Evolutionary conservation across 1,139 yeast species (phyloP).

Genomic region (Kurtzmaniella quercitrusa): DNA sequence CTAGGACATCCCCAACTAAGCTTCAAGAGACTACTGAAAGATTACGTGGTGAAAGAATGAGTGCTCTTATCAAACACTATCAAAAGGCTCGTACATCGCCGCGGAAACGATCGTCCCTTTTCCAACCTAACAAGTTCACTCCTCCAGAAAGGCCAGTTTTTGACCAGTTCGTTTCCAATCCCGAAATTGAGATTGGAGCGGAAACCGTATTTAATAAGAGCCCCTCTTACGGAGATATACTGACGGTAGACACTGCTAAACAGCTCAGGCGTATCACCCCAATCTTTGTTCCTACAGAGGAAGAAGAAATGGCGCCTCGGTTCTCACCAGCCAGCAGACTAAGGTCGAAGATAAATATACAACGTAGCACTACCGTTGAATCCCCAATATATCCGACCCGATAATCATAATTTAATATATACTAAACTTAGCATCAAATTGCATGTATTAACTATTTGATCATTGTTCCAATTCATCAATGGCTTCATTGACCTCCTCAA

Average conservation of each 20-base stretch:
- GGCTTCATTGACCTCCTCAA: conserved; percentile 14
- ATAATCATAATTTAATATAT: neutral
- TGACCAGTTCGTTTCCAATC: neutral
- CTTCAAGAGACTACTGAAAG: conserved; percentile 38
- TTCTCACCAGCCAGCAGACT: conserved; percentile 31
- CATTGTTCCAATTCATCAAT: conserved; percentile 14
- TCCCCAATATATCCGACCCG: neutral
- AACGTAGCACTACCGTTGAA: neutral
- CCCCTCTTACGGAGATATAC: conserved; percentile 12
- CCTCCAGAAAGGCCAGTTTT: conserved; percentile 31
- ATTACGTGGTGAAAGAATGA: conserved; percentile 29
- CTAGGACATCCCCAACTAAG: conserved; percentile 33
- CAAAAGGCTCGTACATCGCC: conserved; percentile 20
- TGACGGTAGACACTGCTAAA: conserved; percentile 36
- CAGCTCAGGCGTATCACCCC: conserved; percentile 34
- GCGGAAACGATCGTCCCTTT: conserved; percentile 9
- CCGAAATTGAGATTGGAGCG: conserved; percentile 3
- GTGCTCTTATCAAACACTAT: conserved; percentile 32
- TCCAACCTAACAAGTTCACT: conserved; percentile 4
- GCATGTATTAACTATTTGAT: neutral
- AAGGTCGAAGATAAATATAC: conserved; percentile 18
- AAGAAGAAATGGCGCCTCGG: conserved; percentile 22
- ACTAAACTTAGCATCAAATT: too few relatives aligned
- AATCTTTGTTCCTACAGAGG: conserved; percentile 33
- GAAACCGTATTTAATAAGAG: conserved; percentile 4